phyloP scores from a whole-genome alignment of 2,329 filamentous ascomycete genomes.

The Pseudopyrenochaeta lycopersici region DNA sequence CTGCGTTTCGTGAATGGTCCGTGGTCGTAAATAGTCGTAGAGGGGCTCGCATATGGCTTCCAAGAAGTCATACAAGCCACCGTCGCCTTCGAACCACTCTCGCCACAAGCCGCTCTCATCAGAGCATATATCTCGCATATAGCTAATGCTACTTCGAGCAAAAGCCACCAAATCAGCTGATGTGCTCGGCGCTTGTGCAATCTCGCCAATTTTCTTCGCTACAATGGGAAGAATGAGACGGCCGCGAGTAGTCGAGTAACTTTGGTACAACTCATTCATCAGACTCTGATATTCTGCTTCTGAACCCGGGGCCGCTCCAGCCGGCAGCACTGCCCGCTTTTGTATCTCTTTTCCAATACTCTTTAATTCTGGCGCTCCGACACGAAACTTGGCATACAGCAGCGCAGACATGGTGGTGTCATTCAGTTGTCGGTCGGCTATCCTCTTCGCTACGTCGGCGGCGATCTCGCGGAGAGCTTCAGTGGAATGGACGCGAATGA shows the following conservation, averaged over 20 bases:
- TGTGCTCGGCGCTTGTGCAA: constrained; percentile 66
- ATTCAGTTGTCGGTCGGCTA: constrained; percentile 72
- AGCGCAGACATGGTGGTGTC: constrained; percentile 76
- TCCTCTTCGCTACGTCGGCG: constrained; percentile 69
- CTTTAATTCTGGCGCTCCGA: constrained; percentile 72
- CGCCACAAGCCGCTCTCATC: constrained; percentile 74
- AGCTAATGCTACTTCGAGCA: constrained; percentile 70
- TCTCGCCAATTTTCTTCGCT: constrained; percentile 67
- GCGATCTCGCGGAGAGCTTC: constrained; percentile 69
- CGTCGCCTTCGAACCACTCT: constrained; percentile 72
- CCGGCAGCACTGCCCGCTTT: constrained; percentile 68
- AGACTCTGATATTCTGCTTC: constrained; percentile 73
- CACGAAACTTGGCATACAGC: constrained; percentile 75
- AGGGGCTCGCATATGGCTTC: constrained; percentile 73
- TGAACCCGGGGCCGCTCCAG: constrained; percentile 65
- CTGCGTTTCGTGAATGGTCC: constrained; percentile 72
- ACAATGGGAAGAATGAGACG: constrained; percentile 69
- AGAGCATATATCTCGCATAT: constrained; percentile 70
- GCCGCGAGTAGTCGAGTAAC: constrained; percentile 67
- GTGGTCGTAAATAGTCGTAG: constrained; percentile 71
- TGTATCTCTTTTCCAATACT: constrained; percentile 73
- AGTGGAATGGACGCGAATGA: constrained; percentile 73
- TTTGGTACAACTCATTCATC: constrained; percentile 71
- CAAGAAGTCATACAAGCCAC: constrained; percentile 70
- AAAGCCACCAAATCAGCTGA: constrained; percentile 72